Conservation (phyloP, 1,284 basidiomycete species). For the Ganoderma leucocontextum region DNA sequence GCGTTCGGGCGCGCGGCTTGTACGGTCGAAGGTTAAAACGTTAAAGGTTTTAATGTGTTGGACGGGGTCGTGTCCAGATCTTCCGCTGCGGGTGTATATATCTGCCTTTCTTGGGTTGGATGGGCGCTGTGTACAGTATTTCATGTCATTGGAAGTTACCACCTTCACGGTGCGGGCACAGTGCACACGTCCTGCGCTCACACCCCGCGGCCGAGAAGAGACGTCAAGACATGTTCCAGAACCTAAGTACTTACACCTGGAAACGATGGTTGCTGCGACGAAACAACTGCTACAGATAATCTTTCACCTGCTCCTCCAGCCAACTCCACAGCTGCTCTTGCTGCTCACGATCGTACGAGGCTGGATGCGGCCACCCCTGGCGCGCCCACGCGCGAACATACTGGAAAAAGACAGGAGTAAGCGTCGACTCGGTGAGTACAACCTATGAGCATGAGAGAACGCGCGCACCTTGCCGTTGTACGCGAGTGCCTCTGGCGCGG, state of each 20-base stretch:
- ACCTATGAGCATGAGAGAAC: background rate
- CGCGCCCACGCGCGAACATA: constrained; percentile 51
- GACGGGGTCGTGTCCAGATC: background rate
- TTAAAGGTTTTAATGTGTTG: background rate
- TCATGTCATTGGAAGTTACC: too few species aligned
- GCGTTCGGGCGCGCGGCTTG: constrained; percentile 22
- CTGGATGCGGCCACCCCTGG: constrained; percentile 30
- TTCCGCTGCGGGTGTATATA: background rate
- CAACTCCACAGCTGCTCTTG: constrained; percentile 48
- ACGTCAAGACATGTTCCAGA: too few species aligned
- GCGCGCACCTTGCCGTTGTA: constrained; percentile 38
- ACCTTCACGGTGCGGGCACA: too few species aligned
- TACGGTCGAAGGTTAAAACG: background rate
- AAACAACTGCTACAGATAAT: constrained; percentile 6
- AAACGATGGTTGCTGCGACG: background rate
- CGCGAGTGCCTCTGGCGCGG: constrained; percentile 32
- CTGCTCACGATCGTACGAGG: constrained; percentile 40
- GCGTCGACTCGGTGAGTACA: background rate
- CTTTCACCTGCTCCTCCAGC: constrained; percentile 47
- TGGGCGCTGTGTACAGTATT: too few species aligned
- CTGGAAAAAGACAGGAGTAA: constrained; percentile 23
- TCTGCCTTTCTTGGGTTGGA: background rate
- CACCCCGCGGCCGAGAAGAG: too few species aligned
- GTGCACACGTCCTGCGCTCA: too few species aligned
- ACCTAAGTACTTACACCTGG: too few species aligned